phyloP scores from a whole-genome alignment of 805 yeast species.

The Schwanniomyces pseudopolymorphus region DNA sequence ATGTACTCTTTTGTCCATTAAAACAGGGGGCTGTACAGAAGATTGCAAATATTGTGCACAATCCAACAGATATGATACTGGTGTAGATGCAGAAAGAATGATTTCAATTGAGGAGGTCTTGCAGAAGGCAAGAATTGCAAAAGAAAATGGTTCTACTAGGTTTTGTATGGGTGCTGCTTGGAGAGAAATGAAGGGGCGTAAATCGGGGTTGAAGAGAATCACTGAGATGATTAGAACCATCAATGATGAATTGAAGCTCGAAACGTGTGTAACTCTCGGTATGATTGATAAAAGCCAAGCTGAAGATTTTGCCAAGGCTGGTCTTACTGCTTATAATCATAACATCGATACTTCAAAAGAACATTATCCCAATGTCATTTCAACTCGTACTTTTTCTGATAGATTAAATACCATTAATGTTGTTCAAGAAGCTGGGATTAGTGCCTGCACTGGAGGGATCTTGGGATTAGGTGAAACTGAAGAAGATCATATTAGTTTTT shows the following conservation, averaged over 20 bases:
- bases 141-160: constrained; percentile 69
- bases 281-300: constrained; percentile 73
- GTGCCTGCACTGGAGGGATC: constrained; percentile 79
- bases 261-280: constrained; percentile 78
- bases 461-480: constrained; percentile 74
- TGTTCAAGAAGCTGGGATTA: constrained; percentile 62
- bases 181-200: constrained; percentile 82
- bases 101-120: constrained; percentile 62
- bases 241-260: constrained; percentile 62
- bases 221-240: constrained; percentile 64
- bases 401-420: constrained; percentile 64
- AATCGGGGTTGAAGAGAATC: constrained; percentile 61
- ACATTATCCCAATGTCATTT: constrained; percentile 68
- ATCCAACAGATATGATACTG: constrained; percentile 66
- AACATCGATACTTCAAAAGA: constrained; percentile 79
- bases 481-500: constrained; percentile 68
- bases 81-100: constrained; percentile 67
- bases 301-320: constrained; percentile 57
- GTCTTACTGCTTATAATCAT: constrained; percentile 80
- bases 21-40: constrained; percentile 80
- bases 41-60: constrained; percentile 84
- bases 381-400: constrained; percentile 71
- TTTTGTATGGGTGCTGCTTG: constrained; percentile 88
- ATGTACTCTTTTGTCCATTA: constrained; percentile 72
- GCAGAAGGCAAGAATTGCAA: constrained; percentile 63